phyloP scores from a whole-genome alignment of 768 basidiomycete genomes.

The Lactifluus piperatus region DNA sequence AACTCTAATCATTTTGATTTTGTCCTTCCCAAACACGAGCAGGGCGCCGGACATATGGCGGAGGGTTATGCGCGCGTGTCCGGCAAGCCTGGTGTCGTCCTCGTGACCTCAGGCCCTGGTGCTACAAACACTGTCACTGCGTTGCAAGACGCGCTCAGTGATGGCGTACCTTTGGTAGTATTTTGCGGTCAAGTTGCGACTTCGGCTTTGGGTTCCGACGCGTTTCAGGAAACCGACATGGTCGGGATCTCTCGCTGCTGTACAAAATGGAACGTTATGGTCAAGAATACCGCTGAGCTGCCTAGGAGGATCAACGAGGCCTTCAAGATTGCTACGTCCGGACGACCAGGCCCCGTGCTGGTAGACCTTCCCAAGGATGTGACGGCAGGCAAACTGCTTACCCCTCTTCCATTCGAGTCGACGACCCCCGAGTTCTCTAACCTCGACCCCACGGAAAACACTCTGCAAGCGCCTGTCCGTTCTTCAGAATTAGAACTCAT shows the following conservation, averaged over 20 bases:
- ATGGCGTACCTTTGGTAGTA: constrained; percentile 90
- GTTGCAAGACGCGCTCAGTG: constrained; percentile 94
- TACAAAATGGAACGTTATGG: constrained; percentile 99
- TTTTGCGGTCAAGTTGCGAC: constrained; percentile 99
- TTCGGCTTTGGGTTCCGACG: constrained; percentile 96
- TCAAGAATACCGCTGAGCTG: constrained; percentile 91
- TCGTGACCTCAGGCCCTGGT: constrained; percentile 96
- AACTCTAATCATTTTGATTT: constrained; percentile 93
- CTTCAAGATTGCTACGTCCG: constrained; percentile 97
- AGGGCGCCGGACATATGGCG: constrained; percentile 98
- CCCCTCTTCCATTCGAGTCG: constrained; percentile 75
- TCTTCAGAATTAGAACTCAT: constrained; percentile 52
- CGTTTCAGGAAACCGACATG: constrained; percentile 97
- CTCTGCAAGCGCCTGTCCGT: constrained; percentile 42
- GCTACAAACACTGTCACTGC: constrained; percentile 97
- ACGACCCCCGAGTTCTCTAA: constrained; percentile 73
- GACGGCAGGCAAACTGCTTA: constrained; percentile 83
- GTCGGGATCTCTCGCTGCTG: constrained; percentile 94
- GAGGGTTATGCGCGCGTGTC: constrained; percentile 98
- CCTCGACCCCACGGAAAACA: constrained; percentile 68
- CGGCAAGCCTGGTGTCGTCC: constrained; percentile 94
- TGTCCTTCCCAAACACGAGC: constrained; percentile 92
- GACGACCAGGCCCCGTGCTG: constrained; percentile 94
- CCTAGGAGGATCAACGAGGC: constrained; percentile 97
- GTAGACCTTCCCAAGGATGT: constrained; percentile 99